Evolutionary conservation across 345 rosid genomes (phyloP), one percentile per base, ranked within the genome.

Genomic region (Mercurialis annua): DNA sequence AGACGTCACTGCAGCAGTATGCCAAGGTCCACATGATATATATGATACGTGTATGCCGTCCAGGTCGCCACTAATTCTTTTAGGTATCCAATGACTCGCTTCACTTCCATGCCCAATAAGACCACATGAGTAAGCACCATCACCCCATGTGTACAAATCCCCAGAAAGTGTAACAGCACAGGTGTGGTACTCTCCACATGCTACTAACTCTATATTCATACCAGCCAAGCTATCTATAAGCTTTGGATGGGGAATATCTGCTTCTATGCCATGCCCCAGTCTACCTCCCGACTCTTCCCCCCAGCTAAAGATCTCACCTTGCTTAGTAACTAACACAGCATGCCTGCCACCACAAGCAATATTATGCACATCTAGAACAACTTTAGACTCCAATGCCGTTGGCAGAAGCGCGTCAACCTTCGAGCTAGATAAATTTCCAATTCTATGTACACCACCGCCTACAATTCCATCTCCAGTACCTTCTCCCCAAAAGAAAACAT

Each of bases 61-160:
- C 74, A 92, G 67, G 60, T 57, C 65, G 70, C 89, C 82, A 58
- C 77, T 49, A 20, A 92, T 87, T 73, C 79, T 86, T 79, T 77
- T 90, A 1, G 98, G 98, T 74, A 83, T 72, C 93, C 97, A 92
- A 64, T 78, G 85, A 73, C 98, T 80, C 38, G 78, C 79, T 73
- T 86, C 89, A 78, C 83, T 86, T 60, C 95, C 93, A 75, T 87
- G 92, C 43, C 95, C 97, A 70, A 90, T 92, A 74, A 88, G 56
- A 79, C 92, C 90, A 44, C 74, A 71, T 66, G 78, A 80, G 46
- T 78, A 75, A 72, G 81, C 78, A 67, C 98, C 92, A 73, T 87
- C 96, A 60, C 98, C 98, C 98, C 98, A 92, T 33, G 92, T 83
- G 66, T 83, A 92, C 71, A 92, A 90, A 72, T 92, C 97, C 64